Conservation (phyloP, 1,139 yeast genomes). For the Torulaspora pretoriensis region DNA sequence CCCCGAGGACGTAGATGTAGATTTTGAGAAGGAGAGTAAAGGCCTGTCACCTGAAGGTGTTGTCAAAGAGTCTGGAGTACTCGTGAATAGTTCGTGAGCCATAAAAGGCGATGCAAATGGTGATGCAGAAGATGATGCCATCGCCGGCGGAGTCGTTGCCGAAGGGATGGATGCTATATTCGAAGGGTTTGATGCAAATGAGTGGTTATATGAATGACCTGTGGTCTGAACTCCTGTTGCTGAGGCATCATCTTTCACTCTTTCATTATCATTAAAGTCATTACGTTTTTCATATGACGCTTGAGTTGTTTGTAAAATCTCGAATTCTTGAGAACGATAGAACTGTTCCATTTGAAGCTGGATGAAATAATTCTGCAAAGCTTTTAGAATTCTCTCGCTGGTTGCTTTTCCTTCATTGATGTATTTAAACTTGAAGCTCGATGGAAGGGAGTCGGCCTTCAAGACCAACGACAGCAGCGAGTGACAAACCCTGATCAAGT, state of each 20-base stretch:
- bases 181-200: conserved; percentile 10
- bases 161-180: conserved; percentile 15
- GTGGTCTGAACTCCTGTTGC: conserved; percentile 4
- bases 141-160: conserved; percentile 12
- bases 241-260: conserved; percentile 7
- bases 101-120: conserved; percentile 19
- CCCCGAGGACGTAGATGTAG: conserved; percentile 9
- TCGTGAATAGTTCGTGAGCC: conserved; percentile 13
- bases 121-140: conserved; percentile 15
- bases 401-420: conserved; percentile 4
- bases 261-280: conserved; percentile 12
- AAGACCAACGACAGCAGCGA: conserved; percentile 17
- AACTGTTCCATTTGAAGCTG: conserved; percentile 24
- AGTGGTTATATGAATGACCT: conserved; percentile 4
- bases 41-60: conserved; percentile 15
- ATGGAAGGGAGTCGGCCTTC: conserved; percentile 24
- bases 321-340: conserved; percentile 20
- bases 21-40: conserved; percentile 6
- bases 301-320: conserved; percentile 8
- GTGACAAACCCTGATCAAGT: conserved; percentile 18
- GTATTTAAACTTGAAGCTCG: conserved; percentile 33
- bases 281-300: conserved; percentile 11
- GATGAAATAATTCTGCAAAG: conserved; percentile 19
- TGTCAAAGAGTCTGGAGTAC: conserved; percentile 13
- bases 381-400: conserved; percentile 14